Evolutionary conservation across 805 yeast species (phyloP).

Genomic region (Ogataea methanolica): DNA sequence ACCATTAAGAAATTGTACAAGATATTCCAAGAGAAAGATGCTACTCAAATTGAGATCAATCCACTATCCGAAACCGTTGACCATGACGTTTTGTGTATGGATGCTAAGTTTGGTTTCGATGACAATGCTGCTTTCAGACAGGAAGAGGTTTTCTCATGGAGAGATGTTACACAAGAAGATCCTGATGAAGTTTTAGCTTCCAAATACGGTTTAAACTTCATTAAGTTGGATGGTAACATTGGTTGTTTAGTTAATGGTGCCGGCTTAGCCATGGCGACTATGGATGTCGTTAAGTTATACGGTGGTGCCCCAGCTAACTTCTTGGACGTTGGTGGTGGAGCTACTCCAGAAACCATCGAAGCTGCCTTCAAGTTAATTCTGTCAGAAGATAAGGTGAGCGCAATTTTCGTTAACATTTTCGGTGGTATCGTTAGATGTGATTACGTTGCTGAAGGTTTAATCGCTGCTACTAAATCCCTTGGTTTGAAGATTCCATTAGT

Average conservation of each 20-base stretch:
- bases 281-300: conserved; percentile 97
- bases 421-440: conserved; percentile 99
- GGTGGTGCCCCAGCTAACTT: conserved; percentile 99
- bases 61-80: conserved; percentile 93
- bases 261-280: conserved; percentile 99
- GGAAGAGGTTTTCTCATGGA: conserved; percentile 90
- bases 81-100: conserved; percentile 93
- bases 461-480: conserved; percentile 90
- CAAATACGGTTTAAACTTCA: conserved; percentile 86
- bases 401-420: conserved; percentile 96
- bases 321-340: conserved; percentile 99
- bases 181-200: conserved; percentile 94
- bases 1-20: conserved; percentile 82
- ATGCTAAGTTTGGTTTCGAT: conserved; percentile 97
- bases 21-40: conserved; percentile 86
- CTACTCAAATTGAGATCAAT: conserved; percentile 98
- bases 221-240: conserved; percentile 96
- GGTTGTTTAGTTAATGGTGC: conserved; percentile 99
- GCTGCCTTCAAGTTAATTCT: conserved; percentile 92
- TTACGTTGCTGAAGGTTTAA: conserved; percentile 95
- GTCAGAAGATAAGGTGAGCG: conserved; percentile 83
- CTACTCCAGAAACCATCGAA: conserved; percentile 97
- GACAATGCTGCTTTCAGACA: conserved; percentile 96
- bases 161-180: conserved; percentile 97
- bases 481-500: conserved; percentile 90